Evolutionary conservation across 2,329 filamentous ascomycete genomes (phyloP).

Genomic region (Sclerotinia trifoliorum): DNA sequence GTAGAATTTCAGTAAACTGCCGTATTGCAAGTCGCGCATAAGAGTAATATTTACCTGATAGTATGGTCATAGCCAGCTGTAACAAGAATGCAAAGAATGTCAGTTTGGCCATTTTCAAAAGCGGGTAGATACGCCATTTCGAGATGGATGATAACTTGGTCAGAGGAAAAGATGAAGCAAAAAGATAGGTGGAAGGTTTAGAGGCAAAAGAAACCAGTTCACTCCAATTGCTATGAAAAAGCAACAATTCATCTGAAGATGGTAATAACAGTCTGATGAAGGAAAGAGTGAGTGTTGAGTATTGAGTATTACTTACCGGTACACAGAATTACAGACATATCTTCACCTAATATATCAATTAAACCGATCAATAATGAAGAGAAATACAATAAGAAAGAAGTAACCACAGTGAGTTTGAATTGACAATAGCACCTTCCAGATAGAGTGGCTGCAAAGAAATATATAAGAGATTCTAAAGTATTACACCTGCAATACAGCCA

Average conservation of each 20-base stretch:
- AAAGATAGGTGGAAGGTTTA: no score
- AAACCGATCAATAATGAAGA: not conserved
- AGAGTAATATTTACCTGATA: constrained; percentile 54
- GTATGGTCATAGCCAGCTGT: constrained; percentile 73
- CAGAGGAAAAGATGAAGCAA: not conserved
- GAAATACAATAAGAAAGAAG: not conserved
- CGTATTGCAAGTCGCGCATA: constrained; percentile 2
- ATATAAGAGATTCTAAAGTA: not conserved
- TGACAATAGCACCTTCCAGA: not conserved
- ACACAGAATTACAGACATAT: constrained; percentile 18
- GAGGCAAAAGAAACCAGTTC: no score
- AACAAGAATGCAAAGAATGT: constrained; percentile 31
- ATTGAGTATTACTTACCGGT: constrained; percentile 4
- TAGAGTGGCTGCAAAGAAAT: not conserved
- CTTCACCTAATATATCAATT: not conserved
- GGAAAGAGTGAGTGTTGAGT: not conserved
- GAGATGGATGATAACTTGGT: not conserved
- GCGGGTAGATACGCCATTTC: constrained; percentile 2
- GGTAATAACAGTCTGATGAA: not conserved
- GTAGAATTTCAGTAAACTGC: constrained; percentile 19
- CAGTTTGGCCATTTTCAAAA: constrained; percentile 28
- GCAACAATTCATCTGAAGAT: not conserved
- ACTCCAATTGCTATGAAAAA: not conserved
- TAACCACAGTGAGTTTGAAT: not conserved
- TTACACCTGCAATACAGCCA: not conserved